Base-by-base conservation (phyloP, 2,329 filamentous ascomycete species). In the Colletotrichum sp. region DNA sequence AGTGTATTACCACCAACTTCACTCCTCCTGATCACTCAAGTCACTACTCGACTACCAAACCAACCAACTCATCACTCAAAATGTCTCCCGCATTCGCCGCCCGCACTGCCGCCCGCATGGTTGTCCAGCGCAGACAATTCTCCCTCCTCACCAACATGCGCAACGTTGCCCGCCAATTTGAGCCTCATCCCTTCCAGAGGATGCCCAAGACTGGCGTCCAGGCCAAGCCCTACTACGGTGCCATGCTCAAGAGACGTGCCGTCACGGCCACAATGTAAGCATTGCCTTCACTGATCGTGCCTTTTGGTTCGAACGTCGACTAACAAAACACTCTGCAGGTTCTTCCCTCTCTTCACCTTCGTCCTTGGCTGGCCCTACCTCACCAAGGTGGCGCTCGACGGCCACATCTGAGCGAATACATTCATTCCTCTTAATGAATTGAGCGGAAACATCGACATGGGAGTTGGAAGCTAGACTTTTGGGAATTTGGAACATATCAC, bases 111-210 rank as follows among this genome's bases (percentile, higher is more conserved):
- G 71, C 79, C 55, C 77, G 77, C 64, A 66, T 59, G 62, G 68
- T 70, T 38, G 72, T 76, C 63, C 75, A 77, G 75, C 79, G 77
- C 33, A 79, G 82, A 68, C 77, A 82, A n/a, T 83, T 84, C 80
- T 83, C 82, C 70, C 76, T 83, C 70, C 78, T 83, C 75, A 77
- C 78, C 66, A 79, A 78, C 57, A 79, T 85, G 76, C 82, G 83
- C 76, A 77, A 77, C 73, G 80, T 83, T 66, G 81, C 81, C 63
- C 81, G 83, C 64, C 78, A 79, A 36, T 83, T 84, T 67, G 83
- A 84, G 82, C 76, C 82, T 21, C 82, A 84, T 70, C 81, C 81
- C 69, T 84, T 82, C 78, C 78, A 83, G 80, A 81, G 82, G 29
- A 78, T 84, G 70, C 80, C 83, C 69, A 64, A 72, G 58, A 72